Conservation (phyloP, 1,284 basidiomycete species). For the Pulveroboletus sp. region DNA sequence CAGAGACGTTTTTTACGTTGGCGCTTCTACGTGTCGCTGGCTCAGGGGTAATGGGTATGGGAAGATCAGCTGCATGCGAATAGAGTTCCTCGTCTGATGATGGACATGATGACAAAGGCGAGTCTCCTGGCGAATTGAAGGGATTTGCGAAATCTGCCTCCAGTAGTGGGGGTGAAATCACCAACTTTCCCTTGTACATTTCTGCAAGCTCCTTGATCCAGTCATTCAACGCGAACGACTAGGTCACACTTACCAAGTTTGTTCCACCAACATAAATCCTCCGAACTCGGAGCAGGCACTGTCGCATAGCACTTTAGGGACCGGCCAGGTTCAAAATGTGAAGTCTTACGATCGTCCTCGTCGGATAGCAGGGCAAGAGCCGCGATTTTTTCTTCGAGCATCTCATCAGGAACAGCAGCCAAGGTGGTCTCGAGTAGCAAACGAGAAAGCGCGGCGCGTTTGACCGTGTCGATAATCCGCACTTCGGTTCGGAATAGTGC, state of each 20-base stretch:
- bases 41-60: constrained; percentile 54
- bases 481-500: constrained; percentile 80
- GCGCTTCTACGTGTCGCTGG: constrained; percentile 39
- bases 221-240: neutral
- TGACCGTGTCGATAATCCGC: constrained; percentile 75
- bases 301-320: constrained; percentile 15
- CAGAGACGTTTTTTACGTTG: constrained; percentile 4
- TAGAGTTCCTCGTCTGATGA: constrained; percentile 83
- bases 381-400: constrained; percentile 71
- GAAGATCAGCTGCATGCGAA: constrained; percentile 64
- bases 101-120: constrained; percentile 69
- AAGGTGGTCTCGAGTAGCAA: constrained; percentile 66
- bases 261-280: constrained; percentile 77
- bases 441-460: constrained; percentile 70
- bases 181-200: constrained; percentile 51
- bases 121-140: constrained; percentile 65
- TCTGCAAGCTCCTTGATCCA: constrained; percentile 42
- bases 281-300: constrained; percentile 81
- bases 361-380: constrained; percentile 46
- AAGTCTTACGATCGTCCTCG: constrained; percentile 38
- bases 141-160: constrained; percentile 56
- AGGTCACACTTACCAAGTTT: constrained; percentile 50
- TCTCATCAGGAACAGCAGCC: constrained; percentile 61
- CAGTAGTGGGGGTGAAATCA: constrained; percentile 50
- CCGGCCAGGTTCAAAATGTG: neutral